Conservation (phyloP, 495 filamentous ascomycete genomes). For the Endocarpon pusillum region DNA sequence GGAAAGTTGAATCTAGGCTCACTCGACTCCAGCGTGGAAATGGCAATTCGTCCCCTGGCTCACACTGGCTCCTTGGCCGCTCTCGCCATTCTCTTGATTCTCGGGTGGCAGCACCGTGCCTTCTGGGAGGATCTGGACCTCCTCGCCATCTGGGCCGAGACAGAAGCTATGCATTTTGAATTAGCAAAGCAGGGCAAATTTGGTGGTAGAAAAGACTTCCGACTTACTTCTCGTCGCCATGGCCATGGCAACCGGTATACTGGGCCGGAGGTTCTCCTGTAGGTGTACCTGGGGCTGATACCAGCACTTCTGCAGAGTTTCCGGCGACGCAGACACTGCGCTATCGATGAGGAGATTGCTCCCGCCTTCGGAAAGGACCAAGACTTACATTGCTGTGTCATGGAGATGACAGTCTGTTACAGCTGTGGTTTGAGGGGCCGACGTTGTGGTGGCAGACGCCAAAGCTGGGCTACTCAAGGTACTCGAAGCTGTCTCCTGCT, state of each 20-base stretch:
- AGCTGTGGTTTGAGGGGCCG: constrained; percentile 12
- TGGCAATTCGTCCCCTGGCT: constrained; percentile 29
- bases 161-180: constrained; percentile 24
- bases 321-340: constrained; percentile 26
- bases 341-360: no score
- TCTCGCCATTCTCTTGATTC: constrained; percentile 4
- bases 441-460: constrained; percentile 9
- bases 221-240: constrained; percentile 28
- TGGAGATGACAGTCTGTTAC: constrained; percentile 26
- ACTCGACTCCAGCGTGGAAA: constrained; percentile 52
- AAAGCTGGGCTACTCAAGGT: constrained; percentile 10
- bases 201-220: background rate
- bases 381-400: constrained; percentile 21
- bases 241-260: constrained; percentile 36
- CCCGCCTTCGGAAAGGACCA: no score
- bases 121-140: constrained; percentile 22
- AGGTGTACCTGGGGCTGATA: constrained; percentile 21
- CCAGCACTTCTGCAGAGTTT: constrained; percentile 22
- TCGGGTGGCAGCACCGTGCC: constrained; percentile 10
- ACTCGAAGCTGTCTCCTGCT: constrained; percentile 10
- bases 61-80: constrained; percentile 6
- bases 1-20: constrained; percentile 7
- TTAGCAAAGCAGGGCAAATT: background rate
- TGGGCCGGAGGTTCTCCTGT: constrained; percentile 25
- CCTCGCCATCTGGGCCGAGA: constrained; percentile 27